A percentile compares a stretch with the other conserved stretches of the same genome.
Conservation (phyloP, 2,329 filamentous ascomycete species). For the Diaporthe amygdali region DNA sequence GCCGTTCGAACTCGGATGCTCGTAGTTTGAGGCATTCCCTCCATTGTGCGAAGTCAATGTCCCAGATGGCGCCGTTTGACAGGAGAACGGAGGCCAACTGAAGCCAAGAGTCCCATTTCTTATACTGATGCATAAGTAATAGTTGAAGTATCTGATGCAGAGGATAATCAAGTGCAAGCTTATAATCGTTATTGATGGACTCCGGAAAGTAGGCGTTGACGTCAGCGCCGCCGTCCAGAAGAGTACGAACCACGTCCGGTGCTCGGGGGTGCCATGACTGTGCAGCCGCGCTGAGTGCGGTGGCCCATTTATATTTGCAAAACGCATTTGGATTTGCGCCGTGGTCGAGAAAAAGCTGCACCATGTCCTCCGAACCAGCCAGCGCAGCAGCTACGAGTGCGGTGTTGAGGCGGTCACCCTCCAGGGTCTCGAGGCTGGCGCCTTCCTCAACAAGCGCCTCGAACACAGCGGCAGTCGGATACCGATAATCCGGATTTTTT, state of each 20-base stretch:
- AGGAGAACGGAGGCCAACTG: neutral
- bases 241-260: neutral
- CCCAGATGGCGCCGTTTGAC: neutral
- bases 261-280: neutral
- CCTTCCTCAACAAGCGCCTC: neutral
- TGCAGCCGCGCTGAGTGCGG: neutral
- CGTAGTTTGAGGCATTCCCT: neutral
- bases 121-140: rapidly evolving
- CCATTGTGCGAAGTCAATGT: neutral
- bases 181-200: no score
- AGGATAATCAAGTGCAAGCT: neutral
- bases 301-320: rapidly evolving
- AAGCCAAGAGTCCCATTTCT: neutral
- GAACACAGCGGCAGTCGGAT: neutral
- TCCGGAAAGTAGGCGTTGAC: neutral
- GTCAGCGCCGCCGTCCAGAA: neutral
- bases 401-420: neutral
- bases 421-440: neutral
- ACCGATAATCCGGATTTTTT: no score
- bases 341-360: neutral
- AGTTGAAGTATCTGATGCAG: rapidly evolving
- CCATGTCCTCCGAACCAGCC: neutral
- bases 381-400: neutral
- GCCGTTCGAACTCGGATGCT: neutral
- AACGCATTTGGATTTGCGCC: neutral